phyloP scores from a whole-genome alignment of 2,329 filamentous ascomycete genomes.

The Sporothrix protearum region DNA sequence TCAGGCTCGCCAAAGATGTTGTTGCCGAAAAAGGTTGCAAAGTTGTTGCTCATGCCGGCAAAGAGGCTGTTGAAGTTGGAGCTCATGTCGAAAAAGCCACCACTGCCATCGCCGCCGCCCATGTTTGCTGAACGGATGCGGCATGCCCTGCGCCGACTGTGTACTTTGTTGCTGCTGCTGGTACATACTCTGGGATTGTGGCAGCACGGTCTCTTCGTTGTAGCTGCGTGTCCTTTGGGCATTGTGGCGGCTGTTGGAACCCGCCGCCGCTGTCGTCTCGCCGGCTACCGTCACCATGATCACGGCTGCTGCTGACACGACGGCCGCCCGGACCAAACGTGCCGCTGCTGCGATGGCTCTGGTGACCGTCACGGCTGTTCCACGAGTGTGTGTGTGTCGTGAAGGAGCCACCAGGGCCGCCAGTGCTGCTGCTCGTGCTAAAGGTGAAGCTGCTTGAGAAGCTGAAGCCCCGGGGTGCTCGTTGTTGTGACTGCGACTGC shows the following conservation, averaged over 20 bases:
- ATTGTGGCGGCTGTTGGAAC: neutral
- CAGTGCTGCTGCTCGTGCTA: constrained; percentile 50
- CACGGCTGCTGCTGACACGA: neutral
- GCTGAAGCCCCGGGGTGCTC: constrained; percentile 43
- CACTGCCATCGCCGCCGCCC: neutral
- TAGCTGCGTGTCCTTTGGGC: neutral
- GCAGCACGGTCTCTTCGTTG: neutral
- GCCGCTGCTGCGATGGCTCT: constrained; percentile 15
- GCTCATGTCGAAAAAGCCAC: neutral
- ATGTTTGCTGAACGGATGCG: neutral
- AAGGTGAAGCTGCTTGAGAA: constrained; percentile 33
- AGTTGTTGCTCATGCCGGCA: neutral
- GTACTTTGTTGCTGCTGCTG: neutral
- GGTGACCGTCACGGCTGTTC: constrained; percentile 25
- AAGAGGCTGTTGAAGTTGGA: neutral
- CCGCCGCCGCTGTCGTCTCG: neutral
- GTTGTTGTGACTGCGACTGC: constrained; percentile 32
- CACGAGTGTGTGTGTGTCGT: constrained; percentile 20
- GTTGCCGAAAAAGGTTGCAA: neutral
- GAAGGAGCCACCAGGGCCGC: constrained; percentile 15
- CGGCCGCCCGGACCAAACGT: neutral
- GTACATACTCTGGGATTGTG: neutral
- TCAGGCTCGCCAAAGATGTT: neutral
- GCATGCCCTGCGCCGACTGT: neutral
- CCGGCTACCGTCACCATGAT: neutral